Evolutionary conservation across 805 yeast genomes (phyloP).

Genomic region (Maudiozyma saulgeensis): DNA sequence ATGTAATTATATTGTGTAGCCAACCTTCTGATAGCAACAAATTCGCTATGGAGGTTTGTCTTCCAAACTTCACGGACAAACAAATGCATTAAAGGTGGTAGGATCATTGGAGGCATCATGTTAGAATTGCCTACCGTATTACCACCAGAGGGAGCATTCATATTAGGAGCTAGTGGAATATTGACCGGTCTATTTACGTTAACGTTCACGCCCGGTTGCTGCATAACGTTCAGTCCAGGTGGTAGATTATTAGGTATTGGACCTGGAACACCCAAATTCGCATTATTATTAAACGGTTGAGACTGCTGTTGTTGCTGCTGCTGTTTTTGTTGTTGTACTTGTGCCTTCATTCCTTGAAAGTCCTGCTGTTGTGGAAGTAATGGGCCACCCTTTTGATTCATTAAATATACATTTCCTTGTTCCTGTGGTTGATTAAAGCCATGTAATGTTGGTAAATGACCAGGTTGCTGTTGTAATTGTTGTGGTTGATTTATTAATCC

Average conservation of each 20-base stretch:
- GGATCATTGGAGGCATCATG: slow-evolving; percentile 9
- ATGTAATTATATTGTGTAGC: slow-evolving; percentile 46
- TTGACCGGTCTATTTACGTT: slow-evolving; percentile 5
- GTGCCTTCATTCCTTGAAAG: neutral
- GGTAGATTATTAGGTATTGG: slow-evolving; percentile 13
- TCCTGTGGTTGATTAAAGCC: slow-evolving; percentile 10
- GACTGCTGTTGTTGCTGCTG: slow-evolving; percentile 7
- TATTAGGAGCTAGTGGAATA: slow-evolving; percentile 9
- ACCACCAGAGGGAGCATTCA: slow-evolving; percentile 1
- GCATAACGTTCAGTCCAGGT: slow-evolving; percentile 22
- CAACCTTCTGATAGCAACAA: slow-evolving; percentile 49
- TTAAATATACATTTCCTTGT: slow-evolving; percentile 13
- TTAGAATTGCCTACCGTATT: slow-evolving; percentile 4
- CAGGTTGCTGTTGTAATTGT: slow-evolving; percentile 7
- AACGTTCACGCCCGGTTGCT: slow-evolving; percentile 7
- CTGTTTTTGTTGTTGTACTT: slow-evolving; percentile 3
- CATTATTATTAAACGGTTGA: slow-evolving; percentile 8
- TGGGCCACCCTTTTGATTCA: slow-evolving; percentile 25
- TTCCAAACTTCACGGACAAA: slow-evolving; percentile 66
- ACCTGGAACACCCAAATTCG: neutral
- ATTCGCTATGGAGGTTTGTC: slow-evolving; percentile 58
- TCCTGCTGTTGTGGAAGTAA: slow-evolving; percentile 9
- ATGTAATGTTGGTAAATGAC: slow-evolving; percentile 10
- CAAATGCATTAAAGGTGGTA: slow-evolving; percentile 29
- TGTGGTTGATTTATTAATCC: slow-evolving; percentile 16